Evolutionary conservation across 1,284 basidiomycete genomes (phyloP), one percentile per base, ranked within the genome.

Genomic region (Caloboletus firmus): DNA sequence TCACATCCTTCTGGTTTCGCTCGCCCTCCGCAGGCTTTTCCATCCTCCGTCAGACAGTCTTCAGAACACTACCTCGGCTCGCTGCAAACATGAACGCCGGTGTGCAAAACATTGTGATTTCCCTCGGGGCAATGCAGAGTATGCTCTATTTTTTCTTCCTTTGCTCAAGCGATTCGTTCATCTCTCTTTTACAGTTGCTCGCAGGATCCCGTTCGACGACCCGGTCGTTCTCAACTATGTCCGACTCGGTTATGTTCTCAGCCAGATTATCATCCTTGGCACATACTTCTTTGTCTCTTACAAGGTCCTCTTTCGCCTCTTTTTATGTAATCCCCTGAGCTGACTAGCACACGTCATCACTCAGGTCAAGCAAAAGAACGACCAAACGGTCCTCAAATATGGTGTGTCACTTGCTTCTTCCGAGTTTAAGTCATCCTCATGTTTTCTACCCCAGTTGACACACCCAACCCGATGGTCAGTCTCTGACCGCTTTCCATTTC

Each of bases 321-420:
- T 45, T 28, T 6, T n/a, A 6, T 2, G 30, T 36, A 15, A 18
- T 8, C 5, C 13, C 43, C 34, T 12, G 43, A 24, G 32, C 52
- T 58, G 20, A 65, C 24, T 22, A 15, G 48, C n/a, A 51, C 62
- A 67, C 64, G 57, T 67, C 49, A 52, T 52, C 61, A 49, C 48
- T 31, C 63, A 95, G 91, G 85, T 98, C 74, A 95, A 93, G 80
- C 78, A 82, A 65, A 95, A 94, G 82, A 98, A 98, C 70, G 96
- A 98, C 75, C 82, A 91, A 70, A 94, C 93, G 3, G 92, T 97
- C 35, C 79, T 98, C 65, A 98, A 98, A 82, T 98, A 96, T 72
- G 87, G 86, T 87, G 41, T 49, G 82, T 77, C 24, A 1, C 11
- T 26, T 32, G n/a, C 13, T 42, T 30, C 31, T n/a, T 51, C 20